A percentile compares a stretch with the other conserved stretches of the same genome.
Conservation (phyloP, 1,284 basidiomycete species). For the Hemileia vastatrix region DNA sequence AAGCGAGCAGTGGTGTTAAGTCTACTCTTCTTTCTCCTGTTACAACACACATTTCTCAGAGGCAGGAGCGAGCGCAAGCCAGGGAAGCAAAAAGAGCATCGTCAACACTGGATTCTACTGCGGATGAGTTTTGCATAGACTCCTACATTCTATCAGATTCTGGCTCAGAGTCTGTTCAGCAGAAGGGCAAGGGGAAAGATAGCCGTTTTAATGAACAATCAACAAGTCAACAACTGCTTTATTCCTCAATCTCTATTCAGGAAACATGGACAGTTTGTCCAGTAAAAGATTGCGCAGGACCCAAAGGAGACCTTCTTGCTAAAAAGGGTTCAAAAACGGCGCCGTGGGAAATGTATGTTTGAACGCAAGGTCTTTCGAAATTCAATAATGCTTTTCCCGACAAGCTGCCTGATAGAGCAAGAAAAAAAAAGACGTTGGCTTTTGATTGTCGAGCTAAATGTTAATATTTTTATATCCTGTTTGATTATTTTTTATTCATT, state of each 20-base stretch:
- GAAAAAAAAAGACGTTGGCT: too few relatives aligned
- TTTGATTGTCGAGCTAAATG: too few relatives aligned
- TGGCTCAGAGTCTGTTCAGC: background rate
- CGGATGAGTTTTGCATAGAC: background rate
- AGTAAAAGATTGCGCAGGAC: slow-evolving; percentile 12
- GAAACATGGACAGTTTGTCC: slow-evolving; percentile 14
- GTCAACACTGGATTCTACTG: slow-evolving; percentile 4
- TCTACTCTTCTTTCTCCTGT: background rate
- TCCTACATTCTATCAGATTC: background rate
- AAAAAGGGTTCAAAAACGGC: slow-evolving; percentile 4
- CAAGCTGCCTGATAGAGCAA: too few relatives aligned
- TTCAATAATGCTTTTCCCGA: too few relatives aligned
- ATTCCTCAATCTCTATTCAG: background rate
- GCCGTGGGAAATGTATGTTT: slow-evolving; percentile 21
- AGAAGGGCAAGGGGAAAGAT: slow-evolving; percentile 5
- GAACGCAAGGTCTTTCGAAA: too few relatives aligned
- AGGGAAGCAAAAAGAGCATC: slow-evolving; percentile 14
- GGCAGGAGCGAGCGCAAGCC: slow-evolving; percentile 7
- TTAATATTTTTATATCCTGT: too few relatives aligned
- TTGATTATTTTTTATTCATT: too few relatives aligned
- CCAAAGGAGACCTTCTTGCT: slow-evolving; percentile 13
- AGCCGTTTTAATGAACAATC: too few relatives aligned
- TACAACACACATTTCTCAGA: background rate
- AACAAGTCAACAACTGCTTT: background rate
- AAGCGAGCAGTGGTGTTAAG: background rate